Conservation (phyloP, 1,284 basidiomycete genomes). For the Apiotrichum domesticum region DNA sequence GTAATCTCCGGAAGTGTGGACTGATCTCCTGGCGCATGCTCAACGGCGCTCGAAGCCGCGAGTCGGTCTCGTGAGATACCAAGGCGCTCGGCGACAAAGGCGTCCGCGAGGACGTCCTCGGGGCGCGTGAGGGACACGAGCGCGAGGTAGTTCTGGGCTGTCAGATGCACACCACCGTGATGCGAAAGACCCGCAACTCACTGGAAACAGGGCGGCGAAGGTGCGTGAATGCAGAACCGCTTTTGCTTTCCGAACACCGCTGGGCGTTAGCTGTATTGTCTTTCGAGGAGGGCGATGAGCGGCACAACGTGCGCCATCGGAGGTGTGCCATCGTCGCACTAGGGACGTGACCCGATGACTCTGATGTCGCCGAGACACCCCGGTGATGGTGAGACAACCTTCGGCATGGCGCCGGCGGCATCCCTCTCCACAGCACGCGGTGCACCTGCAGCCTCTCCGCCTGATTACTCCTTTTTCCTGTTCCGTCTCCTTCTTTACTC, state of each 20-base stretch:
- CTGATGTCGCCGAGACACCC: too few species aligned
- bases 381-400: too few species aligned
- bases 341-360: too few species aligned
- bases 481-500: slow-evolving; percentile 11
- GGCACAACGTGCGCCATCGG: too few species aligned
- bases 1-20: neutral
- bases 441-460: too few species aligned
- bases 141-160: slow-evolving; percentile 34
- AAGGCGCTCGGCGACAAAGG: slow-evolving; percentile 26
- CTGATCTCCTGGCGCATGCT: neutral
- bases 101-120: slow-evolving; percentile 30
- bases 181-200: slow-evolving; percentile 9
- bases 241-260: slow-evolving; percentile 21
- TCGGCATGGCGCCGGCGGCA: too few species aligned
- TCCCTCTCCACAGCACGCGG: too few species aligned
- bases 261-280: neutral
- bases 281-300: too few species aligned
- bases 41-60: neutral
- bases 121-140: slow-evolving; percentile 30
- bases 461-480: too few species aligned
- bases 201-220: slow-evolving; percentile 35
- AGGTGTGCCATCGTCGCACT: too few species aligned
- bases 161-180: neutral
- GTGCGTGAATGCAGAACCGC: slow-evolving; percentile 40
- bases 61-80: slow-evolving; percentile 5